Evolutionary conservation across 2,329 filamentous ascomycete genomes (phyloP).

Genomic region (Sporothrix inflata): DNA sequence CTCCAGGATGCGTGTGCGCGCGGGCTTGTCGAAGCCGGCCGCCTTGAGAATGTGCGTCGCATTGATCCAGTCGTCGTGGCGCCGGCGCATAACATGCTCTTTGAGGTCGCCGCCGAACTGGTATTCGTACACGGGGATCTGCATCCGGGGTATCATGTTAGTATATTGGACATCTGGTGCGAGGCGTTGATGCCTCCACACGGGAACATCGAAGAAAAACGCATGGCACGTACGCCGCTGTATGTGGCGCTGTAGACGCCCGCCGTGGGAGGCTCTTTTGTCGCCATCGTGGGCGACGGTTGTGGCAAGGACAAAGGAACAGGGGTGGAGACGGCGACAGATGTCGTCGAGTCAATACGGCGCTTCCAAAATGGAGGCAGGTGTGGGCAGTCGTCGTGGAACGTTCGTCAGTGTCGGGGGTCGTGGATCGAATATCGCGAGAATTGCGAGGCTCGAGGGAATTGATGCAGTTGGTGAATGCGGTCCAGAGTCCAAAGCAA

Average conservation of each 20-base stretch:
- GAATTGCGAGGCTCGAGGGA: not conserved
- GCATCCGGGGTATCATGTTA: constrained; percentile 25
- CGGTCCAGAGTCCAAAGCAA: not conserved
- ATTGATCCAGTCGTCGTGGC: constrained; percentile 96
- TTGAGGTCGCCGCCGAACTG: constrained; percentile 78
- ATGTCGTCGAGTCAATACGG: not conserved
- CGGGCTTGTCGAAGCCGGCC: constrained; percentile 95
- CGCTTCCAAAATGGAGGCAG: not conserved
- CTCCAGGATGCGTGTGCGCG: constrained; percentile 91
- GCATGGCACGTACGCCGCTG: constrained; percentile 58
- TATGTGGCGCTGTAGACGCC: constrained; percentile 71
- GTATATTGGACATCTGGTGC: too few species aligned
- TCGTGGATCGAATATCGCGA: not conserved
- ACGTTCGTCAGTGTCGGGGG: not conserved
- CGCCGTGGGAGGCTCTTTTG: constrained; percentile 46
- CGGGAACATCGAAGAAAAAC: not conserved
- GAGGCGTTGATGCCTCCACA: too few species aligned
- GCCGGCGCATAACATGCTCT: constrained; percentile 92
- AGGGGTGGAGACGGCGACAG: not conserved
- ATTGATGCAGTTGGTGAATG: not conserved
- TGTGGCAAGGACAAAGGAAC: not conserved
- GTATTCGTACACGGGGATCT: constrained; percentile 95
- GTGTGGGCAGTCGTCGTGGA: not conserved
- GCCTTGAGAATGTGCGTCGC: constrained; percentile 99
- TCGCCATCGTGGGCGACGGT: constrained; percentile 46